Conservation (phyloP, 805 yeast species). For the Candida boidinii region DNA sequence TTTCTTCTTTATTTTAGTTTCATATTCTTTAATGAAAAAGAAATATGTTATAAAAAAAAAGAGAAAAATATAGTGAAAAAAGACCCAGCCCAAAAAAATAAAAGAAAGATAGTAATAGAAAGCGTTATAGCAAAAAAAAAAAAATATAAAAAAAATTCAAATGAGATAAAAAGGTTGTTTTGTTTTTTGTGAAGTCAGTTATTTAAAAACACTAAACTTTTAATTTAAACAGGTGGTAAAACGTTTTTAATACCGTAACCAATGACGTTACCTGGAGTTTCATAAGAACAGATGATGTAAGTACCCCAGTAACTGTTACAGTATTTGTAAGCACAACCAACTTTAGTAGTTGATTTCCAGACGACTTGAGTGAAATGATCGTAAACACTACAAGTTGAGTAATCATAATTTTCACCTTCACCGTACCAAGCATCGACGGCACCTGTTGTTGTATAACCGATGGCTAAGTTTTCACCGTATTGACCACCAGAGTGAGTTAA, state of each 20-base stretch:
- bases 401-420: slow-evolving; percentile 48
- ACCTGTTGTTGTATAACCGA: slow-evolving; percentile 50
- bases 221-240: slow-evolving; percentile 8
- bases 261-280: slow-evolving; percentile 62
- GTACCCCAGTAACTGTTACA: slow-evolving; percentile 41
- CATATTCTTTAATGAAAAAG: too few species aligned
- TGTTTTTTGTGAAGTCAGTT: neutral
- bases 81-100: neutral
- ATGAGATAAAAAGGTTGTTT: neutral
- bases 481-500: slow-evolving; percentile 58
- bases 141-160: neutral
- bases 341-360: slow-evolving; percentile 52
- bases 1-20: too few species aligned
- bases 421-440: slow-evolving; percentile 73
- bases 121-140: neutral
- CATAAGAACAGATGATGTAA: slow-evolving; percentile 67
- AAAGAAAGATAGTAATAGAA: neutral
- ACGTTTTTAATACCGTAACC: slow-evolving; percentile 36
- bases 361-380: slow-evolving; percentile 73
- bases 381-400: slow-evolving; percentile 37
- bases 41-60: neutral
- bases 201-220: too few species aligned
- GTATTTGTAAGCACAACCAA: slow-evolving; percentile 68
- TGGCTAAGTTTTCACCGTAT: slow-evolving; percentile 72
- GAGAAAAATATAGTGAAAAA: neutral